A percentile compares a stretch with the other conserved stretches of the same genome.
Evolutionary conservation across 2,329 filamentous ascomycete species (phyloP).

Genomic region (Zymoseptoria passerinii): DNA sequence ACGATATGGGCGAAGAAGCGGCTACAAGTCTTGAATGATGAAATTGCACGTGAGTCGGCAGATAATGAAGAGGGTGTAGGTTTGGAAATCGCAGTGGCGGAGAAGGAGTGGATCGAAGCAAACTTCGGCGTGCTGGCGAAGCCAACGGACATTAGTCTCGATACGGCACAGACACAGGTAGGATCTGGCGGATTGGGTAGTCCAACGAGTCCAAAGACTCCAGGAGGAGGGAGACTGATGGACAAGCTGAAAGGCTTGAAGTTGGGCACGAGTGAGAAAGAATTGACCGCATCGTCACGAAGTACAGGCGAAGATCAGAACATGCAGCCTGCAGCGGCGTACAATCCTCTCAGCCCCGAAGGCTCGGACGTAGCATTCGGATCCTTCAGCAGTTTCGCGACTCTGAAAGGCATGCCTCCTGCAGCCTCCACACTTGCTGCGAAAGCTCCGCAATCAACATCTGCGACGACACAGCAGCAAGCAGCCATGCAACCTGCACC

Average conservation of each 20-base stretch:
- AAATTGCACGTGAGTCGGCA: conserved; percentile 66
- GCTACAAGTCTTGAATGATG: conserved; percentile 62
- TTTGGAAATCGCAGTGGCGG: conserved; percentile 72
- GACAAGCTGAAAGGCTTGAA: conserved; percentile 75
- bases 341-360: conserved; percentile 53
- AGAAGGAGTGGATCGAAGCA: conserved; percentile 75
- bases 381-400: conserved; percentile 49
- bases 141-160: conserved; percentile 33
- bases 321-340: conserved; percentile 15
- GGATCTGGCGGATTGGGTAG: conserved; percentile 33
- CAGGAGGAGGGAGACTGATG: conserved; percentile 59
- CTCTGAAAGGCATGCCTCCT: conserved; percentile 43
- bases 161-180: conserved; percentile 20
- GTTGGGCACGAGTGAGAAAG: conserved; percentile 57
- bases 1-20: conserved; percentile 85
- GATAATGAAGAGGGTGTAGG: conserved; percentile 74
- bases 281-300: conserved; percentile 17
- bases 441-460: conserved; percentile 33
- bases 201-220: conserved; percentile 52
- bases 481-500: conserved; percentile 2
- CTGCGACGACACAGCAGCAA: conserved; percentile 12
- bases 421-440: conserved; percentile 34
- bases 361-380: conserved; percentile 56
- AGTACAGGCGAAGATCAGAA: conserved; percentile 15
- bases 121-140: conserved; percentile 60